Evolutionary conservation across 1,139 yeast species (phyloP), one percentile per base, ranked within the genome.

Genomic region (Barnettozyma hawaiiensis): DNA sequence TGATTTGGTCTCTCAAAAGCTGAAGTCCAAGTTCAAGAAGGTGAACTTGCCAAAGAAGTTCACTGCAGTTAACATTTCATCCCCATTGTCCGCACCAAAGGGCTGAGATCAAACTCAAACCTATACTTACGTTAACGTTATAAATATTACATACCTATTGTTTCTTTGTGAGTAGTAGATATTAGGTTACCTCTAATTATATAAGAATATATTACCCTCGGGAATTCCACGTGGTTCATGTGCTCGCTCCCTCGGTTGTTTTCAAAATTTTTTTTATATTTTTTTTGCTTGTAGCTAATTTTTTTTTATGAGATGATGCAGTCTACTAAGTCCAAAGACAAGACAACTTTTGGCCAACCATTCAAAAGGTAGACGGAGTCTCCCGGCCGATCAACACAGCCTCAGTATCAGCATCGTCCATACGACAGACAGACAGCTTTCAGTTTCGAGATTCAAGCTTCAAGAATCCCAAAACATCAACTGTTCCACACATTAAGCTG

Each of bases 21-120:
- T 94, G 55, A 81, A 80, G 60, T 80, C 85, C 42, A 77, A 95
- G 53, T 94, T 92, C 64, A 72, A 80, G 33, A 77, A 97, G 57
- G 97, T 94, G 31, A 80, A 82, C 2, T 71, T 94, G 63, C 98
- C 99, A 18, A 86, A 89, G 72, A 81, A 82, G 59, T 86, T 86
- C 57, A 85, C 90, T 5, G 95, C 96, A 0, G 95, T 85, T n/a
- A 85, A 83, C 57, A 85, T 84, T 40, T 78, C 89, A 2, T 81
- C 87, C 62, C 87, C 87, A 2, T 43, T 53, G 31, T 40, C 52
- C 0, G 53, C 43, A 20, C 58, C 58, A 23, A 51, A 42, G 22
- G 19, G 28, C 7, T 34, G 37, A 34, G 21, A n/a, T 11, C 14
- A 24, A n/a, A n/a, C n/a, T n/a, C n/a, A n/a, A n/a, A n/a, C n/a